Conservation (phyloP, 1,139 yeast species). For the Zygosaccharomyces sapae region DNA sequence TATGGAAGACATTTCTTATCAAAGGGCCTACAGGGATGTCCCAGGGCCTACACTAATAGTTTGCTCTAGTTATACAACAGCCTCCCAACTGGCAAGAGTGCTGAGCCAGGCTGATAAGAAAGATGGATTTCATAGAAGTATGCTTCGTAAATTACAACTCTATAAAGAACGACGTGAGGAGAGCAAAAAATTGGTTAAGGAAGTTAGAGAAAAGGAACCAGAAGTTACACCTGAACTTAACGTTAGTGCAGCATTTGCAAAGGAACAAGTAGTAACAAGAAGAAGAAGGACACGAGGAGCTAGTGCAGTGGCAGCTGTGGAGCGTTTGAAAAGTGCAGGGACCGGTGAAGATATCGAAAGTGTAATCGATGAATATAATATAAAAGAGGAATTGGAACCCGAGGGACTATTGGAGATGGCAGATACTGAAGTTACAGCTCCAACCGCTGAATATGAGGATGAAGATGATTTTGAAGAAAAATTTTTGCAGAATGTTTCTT, state of each 20-base stretch:
- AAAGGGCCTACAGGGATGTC: slow-evolving; percentile 38
- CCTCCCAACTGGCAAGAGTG: slow-evolving; percentile 51
- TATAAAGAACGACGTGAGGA: slow-evolving; percentile 55
- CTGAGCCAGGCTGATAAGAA: slow-evolving; percentile 33
- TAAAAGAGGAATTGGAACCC: slow-evolving; percentile 27
- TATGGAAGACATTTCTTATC: slow-evolving; percentile 66
- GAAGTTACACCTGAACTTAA: slow-evolving; percentile 26
- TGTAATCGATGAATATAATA: slow-evolving; percentile 32
- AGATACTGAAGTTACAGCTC: slow-evolving; percentile 10
- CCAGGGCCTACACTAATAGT: slow-evolving; percentile 69
- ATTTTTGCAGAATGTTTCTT: slow-evolving; percentile 12
- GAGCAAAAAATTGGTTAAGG: slow-evolving; percentile 33
- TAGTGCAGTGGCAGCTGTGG: slow-evolving; percentile 53
- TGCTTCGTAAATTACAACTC: slow-evolving; percentile 50
- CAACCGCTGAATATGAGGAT: slow-evolving; percentile 22
- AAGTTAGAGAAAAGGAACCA: slow-evolving; percentile 33
- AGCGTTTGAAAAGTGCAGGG: slow-evolving; percentile 37
- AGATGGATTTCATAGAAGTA: slow-evolving; percentile 42
- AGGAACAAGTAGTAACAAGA: slow-evolving; percentile 28
- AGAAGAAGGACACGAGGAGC: slow-evolving; percentile 86
- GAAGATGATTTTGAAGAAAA: slow-evolving; percentile 15
- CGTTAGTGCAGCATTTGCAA: slow-evolving; percentile 39
- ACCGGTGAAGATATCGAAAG: slow-evolving; percentile 42
- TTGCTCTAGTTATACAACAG: slow-evolving; percentile 57
- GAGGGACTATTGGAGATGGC: slow-evolving; percentile 1